A percentile compares a stretch with the other conserved stretches of the same genome.
Conservation (phyloP, 495 filamentous ascomycete species). For the Niebla homalea region DNA sequence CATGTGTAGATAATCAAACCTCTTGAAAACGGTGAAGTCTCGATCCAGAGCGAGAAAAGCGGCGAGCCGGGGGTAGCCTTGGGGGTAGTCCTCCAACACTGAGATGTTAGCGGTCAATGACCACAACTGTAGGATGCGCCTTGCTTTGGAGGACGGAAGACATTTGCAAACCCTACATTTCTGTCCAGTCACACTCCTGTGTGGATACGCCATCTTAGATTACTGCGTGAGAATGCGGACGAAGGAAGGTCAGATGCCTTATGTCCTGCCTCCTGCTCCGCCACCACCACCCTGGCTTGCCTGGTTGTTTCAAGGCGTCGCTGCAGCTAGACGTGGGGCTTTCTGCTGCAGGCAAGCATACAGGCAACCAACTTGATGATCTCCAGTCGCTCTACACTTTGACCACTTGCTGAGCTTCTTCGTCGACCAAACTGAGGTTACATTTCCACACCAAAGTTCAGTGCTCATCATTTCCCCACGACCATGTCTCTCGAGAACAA, state of each 20-base stretch:
- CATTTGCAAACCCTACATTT: neutral
- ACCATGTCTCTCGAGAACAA: neutral
- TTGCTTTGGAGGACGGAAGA: neutral
- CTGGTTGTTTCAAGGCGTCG: no score
- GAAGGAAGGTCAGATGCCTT: no score
- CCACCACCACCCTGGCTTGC: no score
- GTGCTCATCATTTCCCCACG: no score
- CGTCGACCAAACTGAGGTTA: no score
- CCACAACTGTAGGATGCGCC: neutral
- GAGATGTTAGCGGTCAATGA: neutral
- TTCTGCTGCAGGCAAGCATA: no score
- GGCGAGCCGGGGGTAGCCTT: constrained; percentile 25
- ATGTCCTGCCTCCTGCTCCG: no score
- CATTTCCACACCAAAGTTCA: neutral
- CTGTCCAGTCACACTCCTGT: neutral
- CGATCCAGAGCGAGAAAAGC: constrained; percentile 22
- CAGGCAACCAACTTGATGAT: no score
- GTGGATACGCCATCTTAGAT: neutral
- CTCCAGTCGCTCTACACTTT: no score
- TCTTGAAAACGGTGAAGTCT: constrained; percentile 23
- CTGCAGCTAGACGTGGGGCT: no score
- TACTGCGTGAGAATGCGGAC: neutral
- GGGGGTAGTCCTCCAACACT: constrained; percentile 20
- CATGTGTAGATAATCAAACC: constrained; percentile 23
- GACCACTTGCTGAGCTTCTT: no score